These are phyloP conservation scores for Hemileccinum rubropunctum DNA, from an alignment of 768 basidiomycete genomes.

Conservation along the genomic window DNA sequence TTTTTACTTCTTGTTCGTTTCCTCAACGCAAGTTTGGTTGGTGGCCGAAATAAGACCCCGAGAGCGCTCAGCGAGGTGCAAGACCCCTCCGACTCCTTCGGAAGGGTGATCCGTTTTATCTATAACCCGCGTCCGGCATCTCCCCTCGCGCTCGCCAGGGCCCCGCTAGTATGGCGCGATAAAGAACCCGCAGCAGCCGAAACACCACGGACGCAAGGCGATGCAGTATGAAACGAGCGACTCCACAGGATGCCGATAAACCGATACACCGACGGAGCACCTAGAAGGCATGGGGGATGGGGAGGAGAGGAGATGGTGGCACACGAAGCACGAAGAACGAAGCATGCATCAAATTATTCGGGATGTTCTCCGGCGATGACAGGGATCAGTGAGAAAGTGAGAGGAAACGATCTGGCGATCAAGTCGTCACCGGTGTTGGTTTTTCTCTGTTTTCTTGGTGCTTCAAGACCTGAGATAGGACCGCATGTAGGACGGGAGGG, in stretches of 20 bases:
- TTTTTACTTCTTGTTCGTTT: too few relatives aligned
- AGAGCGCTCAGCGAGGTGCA: not conserved
- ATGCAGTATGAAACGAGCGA: not conserved
- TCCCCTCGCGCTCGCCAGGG: not conserved
- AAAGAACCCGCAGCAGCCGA: not conserved
- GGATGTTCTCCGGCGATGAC: not conserved
- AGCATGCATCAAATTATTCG: not conserved
- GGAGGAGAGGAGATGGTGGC: not conserved
- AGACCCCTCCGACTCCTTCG: not conserved
- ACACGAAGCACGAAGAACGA: not conserved
- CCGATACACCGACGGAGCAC: not conserved
- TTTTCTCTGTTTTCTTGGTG: not conserved
- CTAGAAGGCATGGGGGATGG: not conserved
- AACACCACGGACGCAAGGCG: conserved; percentile 1
- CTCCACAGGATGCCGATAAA: not conserved
- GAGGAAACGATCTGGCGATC: not conserved
- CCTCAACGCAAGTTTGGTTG: too few relatives aligned
- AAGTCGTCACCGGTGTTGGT: not conserved
- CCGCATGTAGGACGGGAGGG: conserved; percentile 2
- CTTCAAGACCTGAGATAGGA: conserved; percentile 6
- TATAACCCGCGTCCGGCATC: not conserved
- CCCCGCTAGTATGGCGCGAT: not conserved
- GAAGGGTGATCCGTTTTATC: not conserved
- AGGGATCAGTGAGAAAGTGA: not conserved
- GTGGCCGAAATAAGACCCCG: not conserved